Conservation (phyloP, 495 filamentous ascomycete species). For the Aspergillus leporis region DNA sequence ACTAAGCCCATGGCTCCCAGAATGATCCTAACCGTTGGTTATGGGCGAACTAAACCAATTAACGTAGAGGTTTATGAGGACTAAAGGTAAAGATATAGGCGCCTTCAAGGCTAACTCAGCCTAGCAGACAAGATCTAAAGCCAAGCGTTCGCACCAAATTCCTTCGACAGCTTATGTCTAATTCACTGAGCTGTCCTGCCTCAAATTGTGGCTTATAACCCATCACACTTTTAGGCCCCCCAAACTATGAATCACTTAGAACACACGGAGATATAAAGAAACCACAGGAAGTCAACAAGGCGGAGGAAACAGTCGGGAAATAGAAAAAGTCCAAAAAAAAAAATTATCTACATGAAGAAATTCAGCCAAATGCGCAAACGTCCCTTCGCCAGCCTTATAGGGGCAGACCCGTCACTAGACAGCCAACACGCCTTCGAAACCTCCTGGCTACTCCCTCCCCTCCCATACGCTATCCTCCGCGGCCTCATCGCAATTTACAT, state of each 20-base stretch:
- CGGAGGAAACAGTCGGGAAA: not conserved
- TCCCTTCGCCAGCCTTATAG: slow-evolving; percentile 26
- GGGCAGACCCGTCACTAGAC: slow-evolving; percentile 49
- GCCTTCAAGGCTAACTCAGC: not conserved
- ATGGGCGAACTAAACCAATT: not conserved
- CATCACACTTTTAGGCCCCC: not conserved
- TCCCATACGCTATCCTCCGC: slow-evolving; percentile 57
- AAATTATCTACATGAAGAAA: not conserved
- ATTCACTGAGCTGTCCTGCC: not conserved
- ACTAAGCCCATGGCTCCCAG: not conserved
- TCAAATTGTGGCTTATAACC: not conserved
- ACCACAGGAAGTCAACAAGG: not conserved
- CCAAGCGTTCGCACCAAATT: not conserved
- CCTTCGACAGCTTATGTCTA: not conserved
- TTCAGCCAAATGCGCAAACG: slow-evolving; percentile 21
- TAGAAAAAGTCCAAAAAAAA: not conserved
- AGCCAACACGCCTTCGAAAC: slow-evolving; percentile 66
- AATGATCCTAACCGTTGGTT: not conserved
- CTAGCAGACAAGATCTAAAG: not conserved
- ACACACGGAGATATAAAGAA: not conserved
- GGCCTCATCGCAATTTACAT: slow-evolving; percentile 66
- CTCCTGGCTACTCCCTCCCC: slow-evolving; percentile 73
- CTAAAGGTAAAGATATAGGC: not conserved
- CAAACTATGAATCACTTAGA: not conserved
- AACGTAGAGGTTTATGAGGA: not conserved